Percentiles rank a stretch among this genome's conserved stretches.
Evolutionary conservation across 2,329 filamentous ascomycete species (phyloP).

Genomic region (Raffaelea arxii): DNA sequence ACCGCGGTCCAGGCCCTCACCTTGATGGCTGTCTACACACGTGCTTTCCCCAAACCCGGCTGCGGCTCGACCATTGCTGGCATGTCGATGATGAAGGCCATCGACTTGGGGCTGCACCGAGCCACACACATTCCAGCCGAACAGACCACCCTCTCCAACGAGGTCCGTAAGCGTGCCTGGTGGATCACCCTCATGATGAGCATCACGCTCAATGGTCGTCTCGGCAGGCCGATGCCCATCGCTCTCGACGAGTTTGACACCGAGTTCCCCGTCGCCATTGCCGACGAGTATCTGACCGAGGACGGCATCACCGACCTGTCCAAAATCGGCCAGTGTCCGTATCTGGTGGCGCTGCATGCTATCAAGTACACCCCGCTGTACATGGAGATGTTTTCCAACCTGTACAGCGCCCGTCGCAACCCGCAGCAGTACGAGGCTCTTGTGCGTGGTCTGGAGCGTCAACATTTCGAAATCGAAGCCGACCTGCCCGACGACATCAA

Average conservation of each 20-base stretch:
- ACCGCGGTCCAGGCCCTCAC: slow-evolving; percentile 63
- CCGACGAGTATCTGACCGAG: slow-evolving; percentile 61
- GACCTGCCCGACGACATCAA: slow-evolving; percentile 52
- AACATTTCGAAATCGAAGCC: slow-evolving; percentile 53
- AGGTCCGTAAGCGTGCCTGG: slow-evolving; percentile 70
- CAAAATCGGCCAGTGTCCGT: slow-evolving; percentile 49
- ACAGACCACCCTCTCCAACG: slow-evolving; percentile 52
- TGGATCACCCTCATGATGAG: slow-evolving; percentile 61
- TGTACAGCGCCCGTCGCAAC: slow-evolving; percentile 62
- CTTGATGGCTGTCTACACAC: slow-evolving; percentile 61
- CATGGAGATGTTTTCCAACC: slow-evolving; percentile 63
- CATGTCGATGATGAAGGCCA: slow-evolving; percentile 55
- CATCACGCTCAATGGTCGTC: slow-evolving; percentile 61
- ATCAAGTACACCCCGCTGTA: slow-evolving; percentile 58
- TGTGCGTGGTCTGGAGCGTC: slow-evolving; percentile 55
- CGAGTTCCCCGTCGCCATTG: slow-evolving; percentile 61
- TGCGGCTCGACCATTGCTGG: slow-evolving; percentile 60
- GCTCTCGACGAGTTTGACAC: slow-evolving; percentile 68
- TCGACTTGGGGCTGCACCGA: slow-evolving; percentile 68
- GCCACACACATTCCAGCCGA: slow-evolving; percentile 44
- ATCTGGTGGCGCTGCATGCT: slow-evolving; percentile 54
- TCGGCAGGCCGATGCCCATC: slow-evolving; percentile 69
- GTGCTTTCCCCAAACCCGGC: slow-evolving; percentile 71
- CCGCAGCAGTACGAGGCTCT: slow-evolving; percentile 53
- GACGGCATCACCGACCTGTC: slow-evolving; percentile 46